Evolutionary conservation across 305 asterid species (phyloP).

Genomic region (Fraxinus baroniana): DNA sequence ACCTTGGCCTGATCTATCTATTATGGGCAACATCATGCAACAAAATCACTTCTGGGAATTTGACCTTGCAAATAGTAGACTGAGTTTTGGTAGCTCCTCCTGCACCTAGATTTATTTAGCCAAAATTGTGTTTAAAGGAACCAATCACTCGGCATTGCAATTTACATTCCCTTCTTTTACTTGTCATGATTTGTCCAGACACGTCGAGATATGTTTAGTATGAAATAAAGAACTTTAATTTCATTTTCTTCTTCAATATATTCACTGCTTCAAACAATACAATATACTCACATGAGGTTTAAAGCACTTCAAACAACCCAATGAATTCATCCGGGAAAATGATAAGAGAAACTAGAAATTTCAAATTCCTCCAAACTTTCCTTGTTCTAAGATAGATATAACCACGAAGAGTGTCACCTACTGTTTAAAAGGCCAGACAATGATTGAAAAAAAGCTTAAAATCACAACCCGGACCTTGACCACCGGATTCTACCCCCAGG

Average conservation of each 20-base stretch:
- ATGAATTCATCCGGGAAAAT: background rate
- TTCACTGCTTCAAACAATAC: background rate
- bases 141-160: constrained; percentile 10
- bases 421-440: background rate
- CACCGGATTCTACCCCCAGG: no score
- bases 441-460: no score
- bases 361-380: background rate
- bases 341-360: background rate
- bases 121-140: no score
- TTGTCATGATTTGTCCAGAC: background rate
- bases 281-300: background rate
- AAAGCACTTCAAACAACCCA: background rate
- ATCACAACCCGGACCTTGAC: no score
- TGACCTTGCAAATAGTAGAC: constrained; percentile 40
- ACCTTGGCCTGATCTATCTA: constrained; percentile 45
- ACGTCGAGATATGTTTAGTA: background rate
- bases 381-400: background rate
- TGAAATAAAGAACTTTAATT: background rate
- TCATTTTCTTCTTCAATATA: background rate
- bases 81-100: constrained; percentile 50
- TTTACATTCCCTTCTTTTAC: background rate
- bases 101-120: constrained; percentile 28
- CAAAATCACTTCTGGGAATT: constrained; percentile 61
- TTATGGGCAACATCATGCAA: constrained; percentile 59
- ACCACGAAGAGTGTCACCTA: background rate